Percentiles rank a stretch among this genome's conserved stretches.
Evolutionary conservation across 2,329 filamentous ascomycete genomes (phyloP).

Genomic region (Hymenotorrendiella dingleyae): DNA sequence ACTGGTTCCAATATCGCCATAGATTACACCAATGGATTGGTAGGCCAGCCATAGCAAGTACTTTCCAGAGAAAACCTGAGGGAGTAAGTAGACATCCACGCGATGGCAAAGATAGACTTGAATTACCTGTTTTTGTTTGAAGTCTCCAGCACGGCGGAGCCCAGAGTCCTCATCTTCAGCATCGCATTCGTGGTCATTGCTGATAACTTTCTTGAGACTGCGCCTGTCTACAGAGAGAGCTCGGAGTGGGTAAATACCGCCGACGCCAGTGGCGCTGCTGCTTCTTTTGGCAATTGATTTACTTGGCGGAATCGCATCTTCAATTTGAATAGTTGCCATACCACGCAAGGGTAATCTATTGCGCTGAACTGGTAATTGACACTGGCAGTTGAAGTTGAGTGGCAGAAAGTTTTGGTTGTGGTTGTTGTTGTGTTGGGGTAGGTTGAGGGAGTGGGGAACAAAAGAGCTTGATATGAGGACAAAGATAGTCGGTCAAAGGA

Average conservation of each 20-base stretch:
- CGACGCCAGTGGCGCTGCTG: background rate
- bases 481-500: too few relatives aligned
- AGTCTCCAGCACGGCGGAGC: conserved; percentile 11
- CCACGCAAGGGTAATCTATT: too few relatives aligned
- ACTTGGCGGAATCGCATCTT: conserved; percentile 1
- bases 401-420: too few relatives aligned
- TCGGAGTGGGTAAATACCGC: conserved; percentile 7
- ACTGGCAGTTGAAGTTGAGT: too few relatives aligned
- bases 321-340: conserved; percentile 8
- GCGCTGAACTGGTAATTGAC: too few relatives aligned
- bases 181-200: conserved; percentile 1
- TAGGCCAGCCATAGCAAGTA: conserved; percentile 45
- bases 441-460: too few relatives aligned
- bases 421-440: too few relatives aligned
- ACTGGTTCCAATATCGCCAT: conserved; percentile 50
- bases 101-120: background rate
- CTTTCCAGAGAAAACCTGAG: conserved; percentile 10
- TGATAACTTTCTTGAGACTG: background rate
- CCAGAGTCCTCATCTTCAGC: conserved; percentile 13
- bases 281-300: conserved; percentile 5
- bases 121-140: conserved; percentile 15
- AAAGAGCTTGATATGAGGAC: too few relatives aligned
- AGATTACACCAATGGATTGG: conserved; percentile 41
- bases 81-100: background rate
- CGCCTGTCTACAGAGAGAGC: conserved; percentile 4